Evolutionary conservation across 192 early-diverging fungal species (phyloP).

Genomic region (Backusella morwellensis): DNA sequence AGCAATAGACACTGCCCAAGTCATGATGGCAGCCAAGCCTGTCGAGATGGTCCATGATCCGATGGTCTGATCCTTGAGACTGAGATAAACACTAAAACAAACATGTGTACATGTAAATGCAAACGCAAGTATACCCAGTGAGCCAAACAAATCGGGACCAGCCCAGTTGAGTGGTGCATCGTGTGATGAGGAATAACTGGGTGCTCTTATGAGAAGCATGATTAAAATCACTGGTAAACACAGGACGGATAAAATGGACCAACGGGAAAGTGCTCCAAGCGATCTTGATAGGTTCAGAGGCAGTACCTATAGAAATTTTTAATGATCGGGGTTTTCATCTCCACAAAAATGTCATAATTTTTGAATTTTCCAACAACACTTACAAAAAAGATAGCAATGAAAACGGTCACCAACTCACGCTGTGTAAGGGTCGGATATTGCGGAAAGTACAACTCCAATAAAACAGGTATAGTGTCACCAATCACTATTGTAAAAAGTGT

Average conservation of each 20-base stretch:
- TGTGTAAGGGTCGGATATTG: constrained; percentile 19
- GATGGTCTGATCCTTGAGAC: constrained; percentile 46
- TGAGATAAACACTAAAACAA: constrained; percentile 56
- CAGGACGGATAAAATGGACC: constrained; percentile 60
- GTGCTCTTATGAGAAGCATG: constrained; percentile 56
- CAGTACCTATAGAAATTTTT: constrained; percentile 37
- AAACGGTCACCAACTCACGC: constrained; percentile 33
- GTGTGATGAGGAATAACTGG: constrained; percentile 50
- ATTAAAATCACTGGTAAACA: constrained; percentile 60
- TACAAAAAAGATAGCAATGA: constrained; percentile 40
- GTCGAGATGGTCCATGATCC: constrained; percentile 50
- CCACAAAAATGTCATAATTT: neutral
- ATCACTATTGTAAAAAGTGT: constrained; percentile 33
- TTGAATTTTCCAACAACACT: constrained; percentile 16
- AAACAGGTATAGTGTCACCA: constrained; percentile 49
- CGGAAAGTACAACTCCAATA: constrained; percentile 36
- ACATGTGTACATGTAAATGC: constrained; percentile 66
- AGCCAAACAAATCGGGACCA: constrained; percentile 58
- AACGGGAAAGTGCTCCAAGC: constrained; percentile 52
- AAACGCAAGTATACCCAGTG: constrained; percentile 68
- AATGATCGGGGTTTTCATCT: neutral
- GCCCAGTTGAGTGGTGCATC: constrained; percentile 51
- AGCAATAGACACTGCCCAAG: constrained; percentile 53
- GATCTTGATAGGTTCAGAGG: constrained; percentile 65
- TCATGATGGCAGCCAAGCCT: constrained; percentile 43